Evolutionary conservation across 306 rosid species (phyloP), one percentile per base, ranked within the genome.

Genomic region (Castanea mollissima): DNA sequence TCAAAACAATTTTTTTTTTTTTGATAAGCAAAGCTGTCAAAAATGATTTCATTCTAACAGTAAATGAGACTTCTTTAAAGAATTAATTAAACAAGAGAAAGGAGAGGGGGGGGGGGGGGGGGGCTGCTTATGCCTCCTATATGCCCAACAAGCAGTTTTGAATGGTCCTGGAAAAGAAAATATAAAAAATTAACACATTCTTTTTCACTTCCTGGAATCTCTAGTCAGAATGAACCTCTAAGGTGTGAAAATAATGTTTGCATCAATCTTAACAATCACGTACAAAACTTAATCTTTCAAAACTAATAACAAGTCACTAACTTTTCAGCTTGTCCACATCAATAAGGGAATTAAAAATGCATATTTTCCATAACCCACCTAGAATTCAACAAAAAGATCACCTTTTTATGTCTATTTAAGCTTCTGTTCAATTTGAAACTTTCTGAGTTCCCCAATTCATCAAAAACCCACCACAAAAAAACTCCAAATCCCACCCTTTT

Each of bases 11-110:
- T 1, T 0, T 0, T 0, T 25, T 25, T 38, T 38, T 2, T 38
- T 38, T 8, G 11, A 41, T 41, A 41, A 41, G 46, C 98, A 15
- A 95, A 95, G 87, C 98, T 95, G 95, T 72, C 76, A 89, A 83
- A 83, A 23, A 68, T 6, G 87, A 76, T 77, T 29, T 55, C 6
- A 19, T 69, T 74, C 4, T 25, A 54, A 81, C 21, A 32, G 34
- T 5, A 54, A 78, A 64, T 32, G 20, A 41, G 49, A 54, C 54
- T 62, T 72, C 11, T 29, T 70, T 25, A 18, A 11, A 31, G 19
- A 55, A 21, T 20, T 2, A 32, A 64, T 46, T 63, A 63, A 60
- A 27, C 27, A 1, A 14, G 18, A 14, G 2, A 1, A 12, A 11
- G 6, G 0, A 1, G 5, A 1, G 31, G 5, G 41, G 0, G 31